phyloP scores from a whole-genome alignment of 2,329 filamentous ascomycete species.

The Aspergillus calidoustus region DNA sequence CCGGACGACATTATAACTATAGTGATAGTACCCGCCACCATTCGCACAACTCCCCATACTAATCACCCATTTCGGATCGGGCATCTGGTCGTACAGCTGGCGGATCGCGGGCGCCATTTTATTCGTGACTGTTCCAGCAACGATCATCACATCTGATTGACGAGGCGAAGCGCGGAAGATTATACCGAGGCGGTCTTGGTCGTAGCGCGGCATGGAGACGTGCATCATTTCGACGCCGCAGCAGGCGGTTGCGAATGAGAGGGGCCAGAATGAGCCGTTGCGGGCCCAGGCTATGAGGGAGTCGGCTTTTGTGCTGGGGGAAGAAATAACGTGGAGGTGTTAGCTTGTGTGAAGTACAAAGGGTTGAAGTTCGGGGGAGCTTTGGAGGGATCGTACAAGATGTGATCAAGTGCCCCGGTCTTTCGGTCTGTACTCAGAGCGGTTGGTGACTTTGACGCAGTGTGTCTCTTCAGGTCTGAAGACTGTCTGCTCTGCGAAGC shows the following conservation, averaged over 20 bases:
- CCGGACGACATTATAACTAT: slow-evolving; percentile 78
- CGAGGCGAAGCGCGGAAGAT: slow-evolving; percentile 88
- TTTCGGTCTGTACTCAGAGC: neutral
- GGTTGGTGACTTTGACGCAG: neutral
- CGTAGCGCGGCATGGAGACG: slow-evolving; percentile 84
- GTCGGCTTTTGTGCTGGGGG: slow-evolving; percentile 57
- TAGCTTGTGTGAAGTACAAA: neutral
- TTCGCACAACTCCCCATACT: slow-evolving; percentile 87
- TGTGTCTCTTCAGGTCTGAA: neutral
- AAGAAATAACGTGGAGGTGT: neutral
- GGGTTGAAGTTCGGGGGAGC: neutral
- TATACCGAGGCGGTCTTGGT: slow-evolving; percentile 85
- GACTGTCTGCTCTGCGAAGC: neutral
- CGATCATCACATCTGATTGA: slow-evolving; percentile 91
- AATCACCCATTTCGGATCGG: slow-evolving; percentile 85
- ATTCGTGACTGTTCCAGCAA: slow-evolving; percentile 89
- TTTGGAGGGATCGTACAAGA: neutral
- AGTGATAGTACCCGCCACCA: slow-evolving; percentile 86
- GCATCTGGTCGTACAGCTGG: slow-evolving; percentile 95
- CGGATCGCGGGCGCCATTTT: slow-evolving; percentile 92
- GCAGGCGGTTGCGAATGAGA: slow-evolving; percentile 90
- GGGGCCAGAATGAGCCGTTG: slow-evolving; percentile 85
- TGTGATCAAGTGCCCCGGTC: neutral
- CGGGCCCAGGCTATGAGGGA: slow-evolving; percentile 85
- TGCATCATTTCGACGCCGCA: slow-evolving; percentile 96